Conservation (phyloP, 176 grass and related monocot species). For the Alloteropsis semialata region DNA sequence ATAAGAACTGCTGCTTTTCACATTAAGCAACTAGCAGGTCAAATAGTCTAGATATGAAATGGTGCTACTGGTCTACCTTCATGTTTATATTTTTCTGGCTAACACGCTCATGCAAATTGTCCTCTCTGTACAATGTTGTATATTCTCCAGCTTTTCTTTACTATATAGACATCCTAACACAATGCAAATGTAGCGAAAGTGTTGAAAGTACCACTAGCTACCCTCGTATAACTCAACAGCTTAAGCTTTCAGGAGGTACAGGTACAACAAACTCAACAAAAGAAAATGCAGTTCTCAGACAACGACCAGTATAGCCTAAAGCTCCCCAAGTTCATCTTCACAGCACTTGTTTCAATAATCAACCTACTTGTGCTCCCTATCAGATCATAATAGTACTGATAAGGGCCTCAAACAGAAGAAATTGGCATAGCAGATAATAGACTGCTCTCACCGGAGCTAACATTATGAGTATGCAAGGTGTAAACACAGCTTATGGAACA, state of each 20-base stretch:
- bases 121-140: not conserved
- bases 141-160: not conserved
- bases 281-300: constrained; percentile 5
- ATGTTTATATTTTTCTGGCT: not conserved
- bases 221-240: not conserved
- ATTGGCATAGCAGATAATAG: not conserved
- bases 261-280: constrained; percentile 6
- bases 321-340: constrained; percentile 7
- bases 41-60: not conserved
- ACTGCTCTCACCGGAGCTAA: constrained; percentile 4
- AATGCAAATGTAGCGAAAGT: not conserved
- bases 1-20: not conserved
- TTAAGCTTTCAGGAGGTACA: not conserved
- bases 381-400: constrained; percentile 2
- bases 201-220: not conserved
- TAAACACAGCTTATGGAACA: not conserved
- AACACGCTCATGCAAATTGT: not conserved
- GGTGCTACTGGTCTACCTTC: not conserved
- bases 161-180: not conserved
- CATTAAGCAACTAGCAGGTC: not conserved
- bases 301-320: not conserved
- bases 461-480: not conserved
- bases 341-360: not conserved
- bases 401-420: constrained; percentile 19
- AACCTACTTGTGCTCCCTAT: constrained; percentile 4